Conservation (phyloP, 768 basidiomycete species). For the Fomitopsis pulvina region DNA sequence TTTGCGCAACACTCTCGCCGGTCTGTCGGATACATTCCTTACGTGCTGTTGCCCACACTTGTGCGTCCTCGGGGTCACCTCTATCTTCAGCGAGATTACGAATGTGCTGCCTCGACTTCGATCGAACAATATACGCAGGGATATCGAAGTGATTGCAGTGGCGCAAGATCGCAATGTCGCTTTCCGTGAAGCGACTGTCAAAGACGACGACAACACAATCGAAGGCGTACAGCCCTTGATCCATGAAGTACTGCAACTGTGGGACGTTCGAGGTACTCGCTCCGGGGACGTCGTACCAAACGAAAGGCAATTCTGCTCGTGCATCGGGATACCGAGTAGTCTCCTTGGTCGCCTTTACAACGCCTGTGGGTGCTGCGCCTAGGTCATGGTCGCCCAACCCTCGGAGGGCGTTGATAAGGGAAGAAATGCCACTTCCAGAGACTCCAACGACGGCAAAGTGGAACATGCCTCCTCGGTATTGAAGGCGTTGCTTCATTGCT, state of each 20-base stretch:
- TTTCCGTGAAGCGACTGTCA: constrained; percentile 1
- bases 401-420: background rate
- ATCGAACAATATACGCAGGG: constrained; percentile 1
- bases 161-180: constrained; percentile 3
- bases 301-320: background rate
- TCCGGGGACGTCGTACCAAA: background rate
- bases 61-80: background rate
- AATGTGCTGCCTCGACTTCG: background rate
- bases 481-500: background rate
- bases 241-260: constrained; percentile 1
- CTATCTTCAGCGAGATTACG: background rate
- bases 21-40: background rate
- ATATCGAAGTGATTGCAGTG: background rate
- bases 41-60: background rate
- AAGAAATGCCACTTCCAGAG: background rate
- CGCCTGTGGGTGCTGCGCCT: background rate
- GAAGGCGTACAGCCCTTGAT: background rate
- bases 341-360: background rate
- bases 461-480: background rate
- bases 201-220: constrained; percentile 1
- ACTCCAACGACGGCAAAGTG: background rate
- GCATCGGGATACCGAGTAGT: background rate
- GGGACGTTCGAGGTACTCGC: background rate
- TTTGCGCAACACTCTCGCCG: background rate
- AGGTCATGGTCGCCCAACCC: background rate